These are phyloP conservation scores for Thermothielavioides terrestris DNA, from an alignment of 495 filamentous ascomycete species.

Conservation along the genomic window DNA sequence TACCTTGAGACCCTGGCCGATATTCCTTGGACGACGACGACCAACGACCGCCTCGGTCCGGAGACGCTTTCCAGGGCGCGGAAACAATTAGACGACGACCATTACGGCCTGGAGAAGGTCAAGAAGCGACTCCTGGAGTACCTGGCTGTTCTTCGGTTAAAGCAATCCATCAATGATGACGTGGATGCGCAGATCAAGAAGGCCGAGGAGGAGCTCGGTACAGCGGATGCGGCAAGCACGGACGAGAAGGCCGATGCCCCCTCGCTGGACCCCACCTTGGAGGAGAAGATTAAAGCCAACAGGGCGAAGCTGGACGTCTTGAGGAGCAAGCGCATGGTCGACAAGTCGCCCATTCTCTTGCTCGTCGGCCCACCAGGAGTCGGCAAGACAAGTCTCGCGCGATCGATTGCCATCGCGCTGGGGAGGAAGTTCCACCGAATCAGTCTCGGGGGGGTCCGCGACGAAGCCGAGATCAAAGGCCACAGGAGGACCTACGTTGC, in stretches of 20 bases:
- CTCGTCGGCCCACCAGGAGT: conserved; percentile 92
- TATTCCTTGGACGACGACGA: conserved; percentile 84
- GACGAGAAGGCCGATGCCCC: conserved; percentile 9
- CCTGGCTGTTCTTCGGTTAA: conserved; percentile 86
- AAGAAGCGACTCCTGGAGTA: conserved; percentile 97
- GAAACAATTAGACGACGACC: conserved; percentile 89
- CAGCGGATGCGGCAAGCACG: conserved; percentile 31
- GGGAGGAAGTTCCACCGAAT: conserved; percentile 96
- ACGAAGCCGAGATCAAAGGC: conserved; percentile 94
- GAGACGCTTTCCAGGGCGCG: conserved; percentile 71
- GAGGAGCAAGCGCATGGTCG: conserved; percentile 67
- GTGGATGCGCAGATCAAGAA: conserved; percentile 67
- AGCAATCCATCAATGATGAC: conserved; percentile 76
- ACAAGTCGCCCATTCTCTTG: conserved; percentile 93
- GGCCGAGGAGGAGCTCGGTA: conserved; percentile 50
- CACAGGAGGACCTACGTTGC: conserved; percentile 96
- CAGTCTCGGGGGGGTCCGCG: conserved; percentile 88
- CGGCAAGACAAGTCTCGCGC: conserved; percentile 94
- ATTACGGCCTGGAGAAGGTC: conserved; percentile 94
- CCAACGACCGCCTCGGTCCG: conserved; percentile 77
- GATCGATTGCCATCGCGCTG: conserved; percentile 82
- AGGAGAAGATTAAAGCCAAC: conserved; percentile 38
- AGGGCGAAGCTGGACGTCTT: conserved; percentile 58
- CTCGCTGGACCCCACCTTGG: conserved; percentile 25
- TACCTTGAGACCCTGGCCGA: conserved; percentile 93